Evolutionary conservation across 2,329 filamentous ascomycete genomes (phyloP), one percentile per base, ranked within the genome.

Genomic region (Xylaria sp.): DNA sequence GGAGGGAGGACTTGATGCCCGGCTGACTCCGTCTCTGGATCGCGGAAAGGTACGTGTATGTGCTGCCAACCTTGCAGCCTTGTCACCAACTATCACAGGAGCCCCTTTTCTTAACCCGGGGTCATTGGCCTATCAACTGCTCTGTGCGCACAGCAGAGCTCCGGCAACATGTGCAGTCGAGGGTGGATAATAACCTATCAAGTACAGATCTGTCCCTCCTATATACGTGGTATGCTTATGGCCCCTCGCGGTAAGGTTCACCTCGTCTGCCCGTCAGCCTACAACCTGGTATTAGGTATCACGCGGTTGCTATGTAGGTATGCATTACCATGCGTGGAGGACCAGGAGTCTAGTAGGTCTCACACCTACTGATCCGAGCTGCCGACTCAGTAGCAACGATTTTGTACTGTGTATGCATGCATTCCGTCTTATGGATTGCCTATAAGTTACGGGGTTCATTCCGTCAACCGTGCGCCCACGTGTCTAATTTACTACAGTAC

Each of bases 401-500:
- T n/a, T n/a, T n/a, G n/a, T n/a, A n/a, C n/a, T n/a, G n/a, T n/a
- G n/a, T n/a, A n/a, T n/a, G n/a, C 5, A 34, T 13, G 8, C 29
- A 34, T 34, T 34, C 29, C 29, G 11, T 34, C 8, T 13, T 11
- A 34, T 6, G 11, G 29, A 34, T 34, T 11, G 4, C 54, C 50
- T 20, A 24, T 46, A 48, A 51, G 47, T 49, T 43, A 51, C 48
- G 44, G 39, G 48, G 11, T 48, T 44, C 40, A 37, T 39, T n/a
- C 45, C 38, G 51, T 58, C 44, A 48, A 39, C 55, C 52, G 40
- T 48, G 41, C 50, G 39, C 58, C 58, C 58, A 58, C 58, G 58
- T 60, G 58, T 60, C 51, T 57, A 48, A 60, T 54, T 48, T 46
- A 39, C 52, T 37, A 52, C 51, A 52, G 57, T 7, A 39, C 52